phyloP scores from a whole-genome alignment of 192 early-diverging fungal species.

The Umbelopsis sp. region DNA sequence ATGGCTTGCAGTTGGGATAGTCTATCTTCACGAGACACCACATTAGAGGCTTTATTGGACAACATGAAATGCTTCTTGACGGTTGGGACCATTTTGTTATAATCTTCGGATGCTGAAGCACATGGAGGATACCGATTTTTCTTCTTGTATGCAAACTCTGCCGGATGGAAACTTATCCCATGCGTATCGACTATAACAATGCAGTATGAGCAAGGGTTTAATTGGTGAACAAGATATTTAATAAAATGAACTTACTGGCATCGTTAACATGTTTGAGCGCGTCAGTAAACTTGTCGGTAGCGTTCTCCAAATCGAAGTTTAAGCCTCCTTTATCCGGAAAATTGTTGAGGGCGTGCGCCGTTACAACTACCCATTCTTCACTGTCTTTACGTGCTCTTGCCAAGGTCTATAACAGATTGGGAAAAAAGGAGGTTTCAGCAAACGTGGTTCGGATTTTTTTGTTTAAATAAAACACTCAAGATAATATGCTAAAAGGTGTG shows the following conservation, averaged over 20 bases:
- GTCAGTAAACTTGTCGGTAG: conserved; percentile 13
- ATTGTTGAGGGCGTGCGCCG: conserved; percentile 2
- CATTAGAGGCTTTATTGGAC: neutral
- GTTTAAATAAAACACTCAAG: too few species aligned
- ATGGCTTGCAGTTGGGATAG: conserved; percentile 1
- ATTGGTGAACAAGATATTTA: too few species aligned
- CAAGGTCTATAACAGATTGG: neutral
- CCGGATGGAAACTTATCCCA: neutral
- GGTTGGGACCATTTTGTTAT: neutral
- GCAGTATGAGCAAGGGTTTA: neutral
- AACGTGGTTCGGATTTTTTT: neutral
- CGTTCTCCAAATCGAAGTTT: conserved; percentile 2
- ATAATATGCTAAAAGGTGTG: neutral
- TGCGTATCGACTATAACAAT: neutral
- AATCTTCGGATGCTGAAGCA: neutral
- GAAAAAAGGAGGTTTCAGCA: neutral
- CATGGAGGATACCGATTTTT: neutral
- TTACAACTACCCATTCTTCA: conserved; percentile 6
- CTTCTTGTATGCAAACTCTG: conserved; percentile 9
- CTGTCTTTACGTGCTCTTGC: conserved; percentile 6
- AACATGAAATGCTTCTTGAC: conserved; percentile 12
- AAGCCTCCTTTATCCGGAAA: neutral
- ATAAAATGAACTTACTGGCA: neutral
- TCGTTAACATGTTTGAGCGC: neutral
- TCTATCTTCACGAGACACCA: neutral